Conservation (phyloP, 2,329 filamentous ascomycete genomes). For the Aspergillus phoenicis region DNA sequence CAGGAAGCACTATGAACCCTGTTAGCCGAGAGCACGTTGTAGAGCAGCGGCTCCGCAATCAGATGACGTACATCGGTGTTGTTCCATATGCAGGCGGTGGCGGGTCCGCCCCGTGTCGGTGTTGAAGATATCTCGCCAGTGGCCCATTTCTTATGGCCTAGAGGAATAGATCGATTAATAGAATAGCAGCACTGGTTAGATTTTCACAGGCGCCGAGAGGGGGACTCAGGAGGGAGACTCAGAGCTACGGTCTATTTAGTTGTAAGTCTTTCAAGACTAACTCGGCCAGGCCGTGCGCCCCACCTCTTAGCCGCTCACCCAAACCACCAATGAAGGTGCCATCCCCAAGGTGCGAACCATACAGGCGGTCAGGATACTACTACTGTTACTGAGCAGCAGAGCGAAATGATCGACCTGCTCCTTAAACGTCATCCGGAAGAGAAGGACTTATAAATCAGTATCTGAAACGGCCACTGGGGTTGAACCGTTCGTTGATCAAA, state of each 20-base stretch:
- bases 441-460: constrained; percentile 6
- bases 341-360: background rate
- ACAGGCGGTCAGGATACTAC: background rate
- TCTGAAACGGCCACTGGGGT: constrained; percentile 30
- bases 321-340: background rate
- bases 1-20: constrained; percentile 44
- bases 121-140: constrained; percentile 41
- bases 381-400: background rate
- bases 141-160: constrained; percentile 35
- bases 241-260: background rate
- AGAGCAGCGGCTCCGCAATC: constrained; percentile 4
- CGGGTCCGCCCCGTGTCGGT: constrained; percentile 30
- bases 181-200: background rate
- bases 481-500: constrained; percentile 23
- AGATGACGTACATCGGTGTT: constrained; percentile 44
- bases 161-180: background rate
- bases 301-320: background rate
- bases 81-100: constrained; percentile 41
- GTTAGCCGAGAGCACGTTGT: constrained; percentile 18
- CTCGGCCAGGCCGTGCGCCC: constrained; percentile 1
- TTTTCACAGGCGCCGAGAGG: background rate
- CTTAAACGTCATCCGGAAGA: background rate
- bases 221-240: background rate
- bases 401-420: background rate
- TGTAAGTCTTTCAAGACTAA: background rate